These are phyloP conservation scores for Zygoascus bituminiphila DNA, from an alignment of 805 yeast species.

Conservation along the genomic window DNA sequence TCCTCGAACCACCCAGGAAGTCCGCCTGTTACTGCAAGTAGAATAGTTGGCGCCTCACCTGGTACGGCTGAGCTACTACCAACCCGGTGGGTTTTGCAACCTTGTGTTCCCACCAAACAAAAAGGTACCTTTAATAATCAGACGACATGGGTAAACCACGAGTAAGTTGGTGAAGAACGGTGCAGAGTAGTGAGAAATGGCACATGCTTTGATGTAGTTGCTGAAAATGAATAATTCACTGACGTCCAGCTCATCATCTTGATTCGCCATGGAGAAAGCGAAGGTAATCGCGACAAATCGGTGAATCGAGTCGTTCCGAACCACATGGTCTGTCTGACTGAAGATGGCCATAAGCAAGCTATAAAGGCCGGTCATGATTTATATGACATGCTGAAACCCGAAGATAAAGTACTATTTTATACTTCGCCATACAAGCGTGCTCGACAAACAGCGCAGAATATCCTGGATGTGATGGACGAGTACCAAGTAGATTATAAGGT, in stretches of 20 bases:
- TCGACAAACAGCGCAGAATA: conserved; percentile 70
- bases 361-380: conserved; percentile 29
- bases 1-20: conserved; percentile 25
- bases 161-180: conserved; percentile 26
- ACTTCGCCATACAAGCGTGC: conserved; percentile 85
- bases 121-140: neutral
- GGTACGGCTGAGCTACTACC: too few relatives aligned
- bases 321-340: conserved; percentile 69
- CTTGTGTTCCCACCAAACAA: neutral
- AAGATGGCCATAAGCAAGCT: conserved; percentile 49
- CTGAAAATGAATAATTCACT: neutral
- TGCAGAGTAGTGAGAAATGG: too few relatives aligned
- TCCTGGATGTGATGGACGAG: conserved; percentile 44
- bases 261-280: conserved; percentile 89
- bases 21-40: conserved; percentile 21
- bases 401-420: conserved; percentile 60
- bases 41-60: too few relatives aligned
- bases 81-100: too few relatives aligned
- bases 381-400: conserved; percentile 33
- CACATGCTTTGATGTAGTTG: neutral
- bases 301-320: conserved; percentile 75
- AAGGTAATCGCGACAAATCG: conserved; percentile 78
- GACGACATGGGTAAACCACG: conserved; percentile 36
- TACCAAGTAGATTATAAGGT: conserved; percentile 43
- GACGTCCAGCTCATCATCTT: conserved; percentile 54